Base-by-base conservation (phyloP, 2,329 filamentous ascomycete species). In the Colletotrichum sp. region DNA sequence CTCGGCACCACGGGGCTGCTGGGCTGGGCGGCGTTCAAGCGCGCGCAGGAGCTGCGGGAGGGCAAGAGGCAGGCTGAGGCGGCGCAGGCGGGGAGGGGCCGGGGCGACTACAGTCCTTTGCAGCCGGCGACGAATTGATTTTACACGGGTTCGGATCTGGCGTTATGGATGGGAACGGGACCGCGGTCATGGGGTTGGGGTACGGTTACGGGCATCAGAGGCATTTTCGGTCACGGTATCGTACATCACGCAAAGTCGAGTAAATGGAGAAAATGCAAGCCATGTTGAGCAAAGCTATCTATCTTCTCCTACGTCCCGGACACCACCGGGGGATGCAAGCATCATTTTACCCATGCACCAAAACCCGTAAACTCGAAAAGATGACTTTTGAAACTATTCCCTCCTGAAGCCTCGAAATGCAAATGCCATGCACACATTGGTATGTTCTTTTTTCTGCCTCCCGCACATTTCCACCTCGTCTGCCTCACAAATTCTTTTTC, bases 21-120 rank as follows among this genome's bases (percentile, higher is more conserved):
- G 66, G 90, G 88, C 30, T 93, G 91, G 91, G 90, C 92, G 8
- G 90, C 86, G 9, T 85, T 89, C 74, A 89, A 87, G 82, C 88
- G 87, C 68, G 81, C 89, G 57, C 72, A 89, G 34, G 88, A 90
- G 67, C 82, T 81, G 79, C 82, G 85, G 30, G 80, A 84, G 57
- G 81, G 78, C 22, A 82, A 75, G 75, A 32, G 71, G 4, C 65
- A 67, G 15, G 76, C 72, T 6, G 69, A 72, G 25, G 76, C 69
- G 4, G 73, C 69, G 6, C 52, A 30, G n/a, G 22, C 67, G 44
- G 70, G 65, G 9, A n/a, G 39, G 27, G 76, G 27, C 22, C 79
- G 68, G 77, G 82, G 71, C 6, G 39, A 57, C 2, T 77, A 77
- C 27, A 71, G 71, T 4, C 52, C 66, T 19, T 9, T 77, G 36